phyloP scores from a whole-genome alignment of 192 early-diverging fungal species.

The Coemansia reversa region DNA sequence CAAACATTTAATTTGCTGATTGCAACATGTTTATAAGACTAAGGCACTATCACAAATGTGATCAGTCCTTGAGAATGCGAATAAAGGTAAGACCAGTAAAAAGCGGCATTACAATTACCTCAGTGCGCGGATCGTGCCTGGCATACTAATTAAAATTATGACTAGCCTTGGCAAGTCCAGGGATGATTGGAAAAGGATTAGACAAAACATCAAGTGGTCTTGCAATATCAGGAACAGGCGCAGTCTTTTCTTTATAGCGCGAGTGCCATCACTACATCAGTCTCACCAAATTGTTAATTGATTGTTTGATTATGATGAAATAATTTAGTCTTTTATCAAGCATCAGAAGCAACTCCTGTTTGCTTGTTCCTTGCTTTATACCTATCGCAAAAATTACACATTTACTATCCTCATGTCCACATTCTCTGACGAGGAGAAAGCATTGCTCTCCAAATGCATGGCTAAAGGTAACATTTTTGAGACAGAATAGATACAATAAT shows the following conservation, averaged over 20 bases:
- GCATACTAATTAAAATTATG: conserved; percentile 67
- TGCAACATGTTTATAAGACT: no score
- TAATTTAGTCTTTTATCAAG: no score
- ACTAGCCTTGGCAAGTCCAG: conserved; percentile 14
- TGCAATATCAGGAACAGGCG: conserved; percentile 13
- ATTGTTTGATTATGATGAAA: no score
- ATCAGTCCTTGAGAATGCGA: conserved; percentile 11
- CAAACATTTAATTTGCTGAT: no score
- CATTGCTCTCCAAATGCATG: conserved; percentile 21
- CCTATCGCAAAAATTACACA: not conserved
- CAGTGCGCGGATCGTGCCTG: conserved; percentile 57
- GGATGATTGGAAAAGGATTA: not conserved
- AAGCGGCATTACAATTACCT: conserved; percentile 60
- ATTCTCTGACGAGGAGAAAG: conserved; percentile 13
- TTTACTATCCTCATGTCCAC: not conserved
- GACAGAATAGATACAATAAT: not conserved
- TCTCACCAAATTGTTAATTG: no score
- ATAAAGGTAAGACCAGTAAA: conserved; percentile 49
- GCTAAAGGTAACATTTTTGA: conserved; percentile 16
- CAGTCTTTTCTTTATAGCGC: no score
- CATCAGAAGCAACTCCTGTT: not conserved
- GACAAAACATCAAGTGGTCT: conserved; percentile 15
- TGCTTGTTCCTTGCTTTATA: not conserved
- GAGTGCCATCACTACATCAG: no score
- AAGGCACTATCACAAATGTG: no score